phyloP scores from a whole-genome alignment of 148 eudicot species.

The Amaranthus palmeri region DNA sequence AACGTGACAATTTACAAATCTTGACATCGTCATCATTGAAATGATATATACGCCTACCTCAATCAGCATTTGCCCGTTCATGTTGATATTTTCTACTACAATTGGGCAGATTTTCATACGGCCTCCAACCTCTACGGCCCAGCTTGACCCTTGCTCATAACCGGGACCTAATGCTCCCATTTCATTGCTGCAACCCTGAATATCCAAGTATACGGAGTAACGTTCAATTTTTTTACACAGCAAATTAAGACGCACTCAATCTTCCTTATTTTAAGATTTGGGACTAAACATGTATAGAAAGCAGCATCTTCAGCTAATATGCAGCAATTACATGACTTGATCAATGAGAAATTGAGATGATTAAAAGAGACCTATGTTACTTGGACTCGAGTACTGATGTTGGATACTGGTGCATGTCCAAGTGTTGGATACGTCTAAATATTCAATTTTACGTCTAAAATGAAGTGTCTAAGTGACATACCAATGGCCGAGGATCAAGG shows the following conservation, averaged over 20 bases:
- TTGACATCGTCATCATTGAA: background rate
- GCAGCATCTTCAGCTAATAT: background rate
- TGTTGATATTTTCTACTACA: conserved; percentile 65
- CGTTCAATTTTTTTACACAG: background rate
- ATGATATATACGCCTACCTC: conserved; percentile 41
- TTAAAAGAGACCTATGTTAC: background rate
- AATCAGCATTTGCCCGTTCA: conserved; percentile 70
- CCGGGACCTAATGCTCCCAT: conserved; percentile 40
- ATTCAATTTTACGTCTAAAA: no score
- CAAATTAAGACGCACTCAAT: background rate
- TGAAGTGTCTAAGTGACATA: no score
- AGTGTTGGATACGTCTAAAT: no score
- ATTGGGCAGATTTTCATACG: conserved; percentile 69
- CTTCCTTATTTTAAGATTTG: background rate
- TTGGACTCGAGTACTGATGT: no score
- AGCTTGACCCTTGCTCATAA: conserved; percentile 85
- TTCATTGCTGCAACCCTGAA: conserved; percentile 58
- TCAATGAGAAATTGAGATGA: background rate
- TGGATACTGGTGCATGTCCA: no score
- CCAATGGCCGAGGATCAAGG: no score
- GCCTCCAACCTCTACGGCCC: conserved; percentile 91
- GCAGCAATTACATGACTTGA: background rate
- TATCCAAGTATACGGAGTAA: conserved; percentile 17
- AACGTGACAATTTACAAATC: background rate
- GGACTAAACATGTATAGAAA: background rate